A percentile compares a stretch with the other conserved stretches of the same genome.
Conservation (phyloP, 2,329 filamentous ascomycete species). For the Intubia oerlemansii region DNA sequence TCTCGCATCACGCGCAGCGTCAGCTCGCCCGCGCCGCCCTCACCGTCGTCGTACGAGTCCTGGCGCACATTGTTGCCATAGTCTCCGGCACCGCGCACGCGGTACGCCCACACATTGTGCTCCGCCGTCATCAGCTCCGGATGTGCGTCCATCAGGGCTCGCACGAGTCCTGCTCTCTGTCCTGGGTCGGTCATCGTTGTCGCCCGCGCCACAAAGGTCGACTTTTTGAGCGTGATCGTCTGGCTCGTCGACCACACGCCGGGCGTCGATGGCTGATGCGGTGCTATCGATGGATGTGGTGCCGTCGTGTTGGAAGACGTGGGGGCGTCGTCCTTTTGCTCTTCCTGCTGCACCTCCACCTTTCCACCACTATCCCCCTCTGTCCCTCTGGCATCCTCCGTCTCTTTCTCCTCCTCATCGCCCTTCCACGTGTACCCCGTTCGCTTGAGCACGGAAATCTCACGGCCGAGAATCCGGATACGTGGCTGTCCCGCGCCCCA, state of each 20-base stretch:
- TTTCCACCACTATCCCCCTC: neutral
- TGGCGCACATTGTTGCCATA: conserved; percentile 15
- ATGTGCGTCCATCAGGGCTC: conserved; percentile 24
- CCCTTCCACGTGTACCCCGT: conserved; percentile 47
- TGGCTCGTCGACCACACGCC: conserved; percentile 27
- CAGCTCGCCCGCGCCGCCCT: conserved; percentile 34
- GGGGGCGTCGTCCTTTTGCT: too few relatives aligned
- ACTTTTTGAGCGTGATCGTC: conserved; percentile 28
- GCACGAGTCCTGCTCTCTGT: conserved; percentile 21
- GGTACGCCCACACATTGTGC: conserved; percentile 37
- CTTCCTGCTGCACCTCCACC: neutral
- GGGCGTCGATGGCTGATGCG: too few relatives aligned
- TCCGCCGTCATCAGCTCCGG: conserved; percentile 29
- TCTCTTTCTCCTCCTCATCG: conserved; percentile 14
- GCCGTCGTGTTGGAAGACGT: too few relatives aligned
- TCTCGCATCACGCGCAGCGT: conserved; percentile 32
- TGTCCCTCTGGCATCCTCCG: conserved; percentile 2
- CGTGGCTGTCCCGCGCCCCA: conserved; percentile 58
- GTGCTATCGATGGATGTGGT: too few relatives aligned
- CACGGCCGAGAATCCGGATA: conserved; percentile 49
- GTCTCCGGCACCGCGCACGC: conserved; percentile 10
- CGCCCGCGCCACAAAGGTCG: conserved; percentile 35
- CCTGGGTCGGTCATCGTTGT: conserved; percentile 17
- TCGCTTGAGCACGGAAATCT: conserved; percentile 55
- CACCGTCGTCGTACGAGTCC: conserved; percentile 38